phyloP scores from a whole-genome alignment of 768 basidiomycete species.

The Leccinum variicolor region DNA sequence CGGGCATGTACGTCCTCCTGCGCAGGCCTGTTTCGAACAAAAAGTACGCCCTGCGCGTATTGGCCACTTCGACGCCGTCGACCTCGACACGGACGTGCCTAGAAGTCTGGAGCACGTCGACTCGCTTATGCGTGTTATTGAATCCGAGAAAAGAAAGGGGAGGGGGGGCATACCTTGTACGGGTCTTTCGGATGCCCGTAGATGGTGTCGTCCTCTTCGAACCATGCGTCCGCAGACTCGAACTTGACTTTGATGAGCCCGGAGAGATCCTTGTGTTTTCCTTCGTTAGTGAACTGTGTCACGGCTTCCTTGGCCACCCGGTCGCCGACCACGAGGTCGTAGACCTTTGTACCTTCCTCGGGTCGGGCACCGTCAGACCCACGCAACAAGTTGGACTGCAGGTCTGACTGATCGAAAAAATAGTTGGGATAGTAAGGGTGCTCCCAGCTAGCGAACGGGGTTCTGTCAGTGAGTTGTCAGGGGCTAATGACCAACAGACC shows the following conservation, averaged over 20 bases:
- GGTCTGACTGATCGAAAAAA: constrained; percentile 47
- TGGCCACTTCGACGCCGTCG: constrained; percentile 60
- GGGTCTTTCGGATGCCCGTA: constrained; percentile 64
- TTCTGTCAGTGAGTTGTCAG: background rate
- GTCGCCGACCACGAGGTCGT: constrained; percentile 46
- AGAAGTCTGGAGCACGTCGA: constrained; percentile 60
- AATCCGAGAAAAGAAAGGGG: background rate
- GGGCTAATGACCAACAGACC: constrained; percentile 38
- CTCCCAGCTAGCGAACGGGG: constrained; percentile 47
- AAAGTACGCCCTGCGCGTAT: constrained; percentile 50
- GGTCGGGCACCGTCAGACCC: constrained; percentile 26
- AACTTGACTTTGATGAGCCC: constrained; percentile 51
- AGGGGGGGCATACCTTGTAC: constrained; percentile 52
- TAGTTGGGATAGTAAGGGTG: constrained; percentile 51
- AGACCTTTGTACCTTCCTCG: constrained; percentile 34
- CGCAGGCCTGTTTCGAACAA: constrained; percentile 57
- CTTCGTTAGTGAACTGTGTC: constrained; percentile 28
- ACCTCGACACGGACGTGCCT: constrained; percentile 58
- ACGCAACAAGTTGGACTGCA: constrained; percentile 42
- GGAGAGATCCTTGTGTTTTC: constrained; percentile 35
- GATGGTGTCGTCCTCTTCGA: constrained; percentile 65
- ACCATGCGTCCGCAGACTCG: constrained; percentile 56
- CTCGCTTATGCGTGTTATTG: constrained; percentile 37
- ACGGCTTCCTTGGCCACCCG: constrained; percentile 38
- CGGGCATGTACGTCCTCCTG: constrained; percentile 59